A percentile compares a stretch with the other conserved stretches of the same genome.
Evolutionary conservation across 305 asterid genomes (phyloP).

Genomic region (Fraxinus xanthoxyloides): DNA sequence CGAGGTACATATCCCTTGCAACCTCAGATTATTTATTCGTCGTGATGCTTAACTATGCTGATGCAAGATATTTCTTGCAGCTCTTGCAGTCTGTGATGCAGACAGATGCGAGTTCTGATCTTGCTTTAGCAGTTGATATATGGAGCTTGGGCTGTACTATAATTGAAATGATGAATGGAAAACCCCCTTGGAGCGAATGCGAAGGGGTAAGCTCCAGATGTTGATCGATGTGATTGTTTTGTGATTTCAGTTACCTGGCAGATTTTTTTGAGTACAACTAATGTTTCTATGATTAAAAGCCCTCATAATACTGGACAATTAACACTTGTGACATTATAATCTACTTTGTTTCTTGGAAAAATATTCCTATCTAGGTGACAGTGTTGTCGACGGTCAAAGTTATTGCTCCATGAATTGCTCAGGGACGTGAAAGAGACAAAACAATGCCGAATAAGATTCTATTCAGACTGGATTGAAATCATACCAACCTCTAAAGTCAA

Average conservation of each 20-base stretch:
- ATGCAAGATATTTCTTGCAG: constrained; percentile 41
- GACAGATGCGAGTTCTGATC: constrained; percentile 50
- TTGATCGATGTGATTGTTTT: not conserved
- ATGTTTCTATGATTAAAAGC: not conserved
- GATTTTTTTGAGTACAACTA: not conserved
- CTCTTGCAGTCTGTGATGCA: constrained; percentile 57
- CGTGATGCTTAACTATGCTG: constrained; percentile 18
- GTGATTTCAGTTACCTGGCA: not conserved
- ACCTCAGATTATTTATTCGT: constrained; percentile 4
- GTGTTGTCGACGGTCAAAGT: not conserved
- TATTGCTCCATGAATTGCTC: not conserved
- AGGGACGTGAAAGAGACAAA: not conserved
- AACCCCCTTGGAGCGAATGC: constrained; percentile 95
- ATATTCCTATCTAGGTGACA: not conserved
- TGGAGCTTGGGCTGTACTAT: constrained; percentile 98
- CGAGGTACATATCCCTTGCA: constrained; percentile 49
- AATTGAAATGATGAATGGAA: constrained; percentile 83
- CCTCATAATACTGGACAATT: not conserved
- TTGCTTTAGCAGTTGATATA: constrained; percentile 80
- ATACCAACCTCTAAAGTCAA: not conserved
- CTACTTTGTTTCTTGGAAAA: not conserved
- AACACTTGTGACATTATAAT: not conserved
- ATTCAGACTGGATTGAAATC: not conserved
- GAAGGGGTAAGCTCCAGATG: constrained; percentile 68
- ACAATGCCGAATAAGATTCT: not conserved